Conservation (phyloP, 306 rosid genomes). For the Cicer bijugum region DNA sequence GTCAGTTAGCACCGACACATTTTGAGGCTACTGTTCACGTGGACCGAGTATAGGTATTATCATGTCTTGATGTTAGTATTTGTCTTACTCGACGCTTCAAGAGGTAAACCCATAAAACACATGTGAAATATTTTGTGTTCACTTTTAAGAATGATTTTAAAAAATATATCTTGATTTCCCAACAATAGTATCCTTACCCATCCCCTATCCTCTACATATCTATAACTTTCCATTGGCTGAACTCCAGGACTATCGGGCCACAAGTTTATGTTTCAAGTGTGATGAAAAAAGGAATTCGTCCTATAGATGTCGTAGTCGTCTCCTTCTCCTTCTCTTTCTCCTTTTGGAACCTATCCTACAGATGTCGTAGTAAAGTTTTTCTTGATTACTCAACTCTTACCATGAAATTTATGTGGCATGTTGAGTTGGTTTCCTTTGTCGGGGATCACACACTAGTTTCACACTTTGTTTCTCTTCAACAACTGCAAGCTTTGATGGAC, state of each 20-base stretch:
- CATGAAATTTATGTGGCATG: neutral
- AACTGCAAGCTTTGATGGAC: neutral
- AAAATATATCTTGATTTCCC: too few relatives aligned
- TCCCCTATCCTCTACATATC: neutral
- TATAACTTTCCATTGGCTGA: neutral
- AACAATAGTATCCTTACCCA: too few relatives aligned
- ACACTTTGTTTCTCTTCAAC: neutral
- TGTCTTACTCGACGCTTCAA: too few relatives aligned
- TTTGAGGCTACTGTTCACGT: too few relatives aligned
- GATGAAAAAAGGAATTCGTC: neutral
- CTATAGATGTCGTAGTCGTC: neutral
- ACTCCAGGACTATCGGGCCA: neutral
- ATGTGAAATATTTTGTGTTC: too few relatives aligned
- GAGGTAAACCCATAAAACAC: too few relatives aligned
- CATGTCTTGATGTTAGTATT: too few relatives aligned
- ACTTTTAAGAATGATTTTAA: too few relatives aligned
- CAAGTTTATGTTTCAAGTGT: neutral
- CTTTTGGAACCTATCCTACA: too few relatives aligned
- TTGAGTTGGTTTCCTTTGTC: fast-evolving
- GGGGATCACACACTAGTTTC: neutral
- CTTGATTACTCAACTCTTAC: neutral
- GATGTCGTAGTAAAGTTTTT: neutral
- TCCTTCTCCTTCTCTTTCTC: too few relatives aligned
- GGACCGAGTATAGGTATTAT: too few relatives aligned
- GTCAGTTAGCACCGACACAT: too few relatives aligned